These are phyloP conservation scores for Abrus precatorius DNA, from an alignment of 306 rosid genomes.

Conservation along the genomic window DNA sequence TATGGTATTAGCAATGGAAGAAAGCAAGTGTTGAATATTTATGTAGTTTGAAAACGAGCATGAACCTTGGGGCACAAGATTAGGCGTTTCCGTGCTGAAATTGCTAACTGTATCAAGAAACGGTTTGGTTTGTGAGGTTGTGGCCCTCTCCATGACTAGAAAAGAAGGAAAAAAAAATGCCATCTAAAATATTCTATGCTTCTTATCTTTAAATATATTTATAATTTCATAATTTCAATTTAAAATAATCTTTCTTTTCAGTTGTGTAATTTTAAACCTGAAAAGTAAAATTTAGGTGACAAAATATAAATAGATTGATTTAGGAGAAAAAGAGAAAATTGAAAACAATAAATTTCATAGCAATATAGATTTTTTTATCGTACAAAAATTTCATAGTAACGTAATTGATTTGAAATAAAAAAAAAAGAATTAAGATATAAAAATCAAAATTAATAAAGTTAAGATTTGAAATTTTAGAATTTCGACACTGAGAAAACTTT, in stretches of 20 bases:
- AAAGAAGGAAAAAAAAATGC: background rate
- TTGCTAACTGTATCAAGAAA: background rate
- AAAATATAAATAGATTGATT: background rate
- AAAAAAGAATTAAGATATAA: background rate
- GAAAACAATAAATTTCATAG: too few relatives aligned
- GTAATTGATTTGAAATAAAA: too few relatives aligned
- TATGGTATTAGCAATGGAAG: background rate
- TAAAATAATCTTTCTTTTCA: background rate
- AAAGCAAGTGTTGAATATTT: background rate
- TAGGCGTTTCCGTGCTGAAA: background rate
- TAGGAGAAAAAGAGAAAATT: background rate
- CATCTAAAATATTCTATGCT: background rate
- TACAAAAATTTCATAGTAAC: too few relatives aligned
- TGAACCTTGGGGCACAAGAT: slow-evolving; percentile 45
- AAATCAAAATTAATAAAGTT: background rate
- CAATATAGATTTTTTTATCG: too few relatives aligned
- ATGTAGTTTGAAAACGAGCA: background rate
- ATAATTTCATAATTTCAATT: background rate
- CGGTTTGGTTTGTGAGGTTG: slow-evolving; percentile 21
- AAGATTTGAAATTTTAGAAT: background rate
- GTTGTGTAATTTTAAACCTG: background rate
- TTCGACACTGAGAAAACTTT: background rate
- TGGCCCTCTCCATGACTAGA: background rate
- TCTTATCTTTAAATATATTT: background rate
- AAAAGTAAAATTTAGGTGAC: background rate